Evolutionary conservation across 225 moss, liverwort and hornwort genomes (phyloP), one percentile per base, ranked within the genome.

Genomic region (Marchantia paleacea): DNA sequence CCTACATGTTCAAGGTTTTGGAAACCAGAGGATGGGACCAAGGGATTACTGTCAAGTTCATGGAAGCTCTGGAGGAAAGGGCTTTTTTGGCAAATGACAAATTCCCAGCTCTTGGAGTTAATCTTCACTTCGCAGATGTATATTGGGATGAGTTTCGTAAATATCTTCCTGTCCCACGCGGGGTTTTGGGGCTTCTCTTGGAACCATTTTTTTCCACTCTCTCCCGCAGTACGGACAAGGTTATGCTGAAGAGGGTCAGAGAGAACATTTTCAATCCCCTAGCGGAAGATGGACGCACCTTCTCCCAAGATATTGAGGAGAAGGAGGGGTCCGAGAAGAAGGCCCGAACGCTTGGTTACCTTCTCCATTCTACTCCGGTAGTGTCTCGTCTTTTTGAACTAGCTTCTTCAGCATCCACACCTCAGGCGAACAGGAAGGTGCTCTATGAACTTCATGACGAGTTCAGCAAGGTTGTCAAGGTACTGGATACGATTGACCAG

Each of bases 391-490:
- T 99, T n/a, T 99, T 95, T 79, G 94, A 94, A 52, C 77, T 94
- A 64, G 99, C 95, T 55, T 90, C 99, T 2, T 82, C 84, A 7
- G 90, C 90, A 25, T 73, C 86, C 61, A 94, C 91, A 57, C 84
- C 88, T 6, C 95, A 95, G 79, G 84, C 89, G 2, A 99, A 99
- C 54, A 89, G 99, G 53, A 94, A 92, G 87, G 19, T 92, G 72
- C 85, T 99, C 30, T 94, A 94, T 72, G 95, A 92, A 55, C 89
- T 95, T 47, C 88, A 91, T 82, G 90, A 88, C 39, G 95, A 94
- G 57, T 99, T 89, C 82, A 81, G 82, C 85, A 94, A 91, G 85
- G 81, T 94, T 79, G 90, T 89, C 60, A 94, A 92, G 83, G 77
- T 90, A 55, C 83, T 97, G 57, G 87, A 88, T 75, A 80, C 85